Base-by-base conservation (phyloP, 176 grass and related monocot species). In the Triticum monococcum region DNA sequence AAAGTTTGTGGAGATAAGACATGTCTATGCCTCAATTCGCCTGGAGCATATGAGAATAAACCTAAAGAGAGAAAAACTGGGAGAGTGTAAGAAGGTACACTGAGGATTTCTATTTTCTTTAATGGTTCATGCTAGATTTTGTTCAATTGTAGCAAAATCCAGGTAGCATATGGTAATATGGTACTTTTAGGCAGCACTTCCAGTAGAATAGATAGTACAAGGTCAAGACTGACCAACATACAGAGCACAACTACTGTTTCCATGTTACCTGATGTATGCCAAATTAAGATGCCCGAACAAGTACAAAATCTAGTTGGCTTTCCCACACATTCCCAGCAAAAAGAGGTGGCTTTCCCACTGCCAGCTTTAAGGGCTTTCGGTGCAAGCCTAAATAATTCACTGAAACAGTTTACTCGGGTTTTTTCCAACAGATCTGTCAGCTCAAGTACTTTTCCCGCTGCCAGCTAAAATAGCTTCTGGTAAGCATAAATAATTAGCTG, bases 121-220 rank as follows among this genome's bases (percentile, higher is more conserved):
- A 37, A 78, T 46, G 13, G 5, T 68, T 85, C 75, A 68, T 59
- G n/a, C n/a, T 79, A 50, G 31, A 78, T 20, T 67, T 52, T n/a
- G 24, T 68, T 50, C 64, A 78, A 22, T 28, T 78, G 45, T 52
- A 36, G 56, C 48, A 69, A 68, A 36, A 40, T 79, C 41, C 25
- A 86, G 32, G 23, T 68, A 68, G 23, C 73, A 59, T 59, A 31
- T 14, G 31, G 45, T 28, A 40, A 68, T 66, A 45, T 56, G 62
- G 23, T 57, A 57, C 13, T 68, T 68, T 69, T 12, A 18, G 31
- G 40, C 11, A 14, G 17, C n/a, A 68, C 25, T 48, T 48, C 37
- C 23, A 64, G n/a, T 57, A 56, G 35, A 71, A 8, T 52, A 63
- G 43, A 75, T 59, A 31, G 57, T 31, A 30, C 50, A 73, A 26